Percentiles rank a stretch among this genome's conserved stretches.
Evolutionary conservation across 2,329 filamentous ascomycete species (phyloP).

Genomic region (Dactylonectria macrodidyma): DNA sequence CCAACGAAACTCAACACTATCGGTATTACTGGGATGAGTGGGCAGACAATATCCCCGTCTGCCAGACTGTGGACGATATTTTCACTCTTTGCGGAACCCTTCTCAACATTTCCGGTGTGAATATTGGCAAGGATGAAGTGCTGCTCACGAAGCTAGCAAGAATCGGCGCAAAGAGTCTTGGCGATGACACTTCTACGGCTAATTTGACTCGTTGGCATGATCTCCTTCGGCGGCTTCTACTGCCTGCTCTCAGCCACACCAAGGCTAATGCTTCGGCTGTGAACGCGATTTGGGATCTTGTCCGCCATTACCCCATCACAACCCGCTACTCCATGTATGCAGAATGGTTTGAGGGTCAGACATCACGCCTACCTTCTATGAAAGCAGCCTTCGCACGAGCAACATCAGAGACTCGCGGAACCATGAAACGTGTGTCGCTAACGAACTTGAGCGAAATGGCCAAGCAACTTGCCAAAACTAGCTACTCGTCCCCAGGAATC

Average conservation of each 20-base stretch:
- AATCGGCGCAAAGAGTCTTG: constrained; percentile 84
- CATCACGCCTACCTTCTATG: constrained; percentile 83
- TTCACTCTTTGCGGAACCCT: constrained; percentile 89
- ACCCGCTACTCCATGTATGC: constrained; percentile 91
- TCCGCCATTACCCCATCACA: constrained; percentile 83
- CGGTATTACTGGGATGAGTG: constrained; percentile 98
- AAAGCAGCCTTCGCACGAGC: constrained; percentile 84
- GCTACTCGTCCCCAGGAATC: constrained; percentile 89
- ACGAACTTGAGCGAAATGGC: constrained; percentile 91
- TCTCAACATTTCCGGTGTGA: constrained; percentile 87
- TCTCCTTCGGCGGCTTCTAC: constrained; percentile 85
- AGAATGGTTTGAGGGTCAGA: constrained; percentile 90
- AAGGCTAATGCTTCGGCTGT: constrained; percentile 87
- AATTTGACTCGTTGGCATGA: constrained; percentile 88
- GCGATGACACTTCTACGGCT: constrained; percentile 75
- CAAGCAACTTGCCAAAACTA: constrained; percentile 90
- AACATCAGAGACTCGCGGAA: constrained; percentile 83
- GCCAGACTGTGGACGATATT: constrained; percentile 90
- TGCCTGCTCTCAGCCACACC: constrained; percentile 89
- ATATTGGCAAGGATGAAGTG: constrained; percentile 86
- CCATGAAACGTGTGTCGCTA: constrained; percentile 90
- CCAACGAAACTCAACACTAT: constrained; percentile 84
- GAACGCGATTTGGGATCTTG: constrained; percentile 87
- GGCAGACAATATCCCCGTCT: constrained; percentile 93
- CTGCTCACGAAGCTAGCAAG: constrained; percentile 87